Evolutionary conservation across 176 grass and related monocot species (phyloP), one percentile per base, ranked within the genome.

Genomic region (Musa troglodytarum): DNA sequence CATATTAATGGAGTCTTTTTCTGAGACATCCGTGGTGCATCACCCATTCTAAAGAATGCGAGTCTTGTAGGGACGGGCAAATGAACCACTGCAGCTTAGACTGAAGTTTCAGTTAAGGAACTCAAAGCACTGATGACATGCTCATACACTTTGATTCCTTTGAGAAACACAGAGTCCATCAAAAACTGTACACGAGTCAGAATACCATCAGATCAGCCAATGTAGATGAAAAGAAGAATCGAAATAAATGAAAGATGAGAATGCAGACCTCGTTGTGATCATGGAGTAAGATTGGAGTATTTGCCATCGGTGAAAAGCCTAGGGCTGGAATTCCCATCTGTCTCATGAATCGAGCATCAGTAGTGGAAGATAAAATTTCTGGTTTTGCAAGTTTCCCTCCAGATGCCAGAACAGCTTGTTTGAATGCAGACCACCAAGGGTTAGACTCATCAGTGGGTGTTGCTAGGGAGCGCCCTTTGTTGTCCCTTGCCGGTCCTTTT

Each of bases 291-390:
- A 98, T 87, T 19, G 95, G 90, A 76, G 90, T 98, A 54, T 87
- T 84, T 34, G 23, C 72, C 95, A 98, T 98, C 0, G 95, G 95
- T 52, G 95, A 98, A 88, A 98, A 98, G 12, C 95, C 90, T 20
- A 98, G 84, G 57, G 86, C 65, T 2, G 88, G 95, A 52, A 98
- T 91, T 70, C 95, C 95, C 76, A 89, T 58, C 75, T 89, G 80
- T 79, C 95, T 81, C 58, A 93, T 75, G 71, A 93, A 98, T 22
- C 90, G 80, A 78, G 95, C 84, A 78, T 98, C 90, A 3, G 90
- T 93, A 8, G 88, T 89, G 29, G 90, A 93, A 52, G 82, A 78
- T 76, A 98, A 87, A 61, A 93, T 98, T 76, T 98, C 90, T 10
- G 95, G 95, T 54, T 83, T 93, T 58, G 83, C 65, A 74, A 98